Evolutionary conservation across 495 filamentous ascomycete genomes (phyloP).

Genomic region (Astrothelium macrocarpum): DNA sequence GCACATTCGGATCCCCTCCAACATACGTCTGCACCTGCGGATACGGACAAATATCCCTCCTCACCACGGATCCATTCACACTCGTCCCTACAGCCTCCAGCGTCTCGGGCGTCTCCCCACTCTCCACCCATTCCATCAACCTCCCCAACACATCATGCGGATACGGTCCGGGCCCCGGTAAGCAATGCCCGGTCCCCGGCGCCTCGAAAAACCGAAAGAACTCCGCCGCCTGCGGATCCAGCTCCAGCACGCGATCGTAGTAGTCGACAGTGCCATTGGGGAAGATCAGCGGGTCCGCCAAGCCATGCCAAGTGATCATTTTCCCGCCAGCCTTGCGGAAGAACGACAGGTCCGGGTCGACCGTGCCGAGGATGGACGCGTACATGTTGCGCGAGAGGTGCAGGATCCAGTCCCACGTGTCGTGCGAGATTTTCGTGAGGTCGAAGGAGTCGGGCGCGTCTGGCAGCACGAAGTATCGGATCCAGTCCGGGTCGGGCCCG

Average conservation of each 20-base stretch:
- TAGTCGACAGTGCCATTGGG: conserved; percentile 19
- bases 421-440: conserved; percentile 11
- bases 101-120: conserved; percentile 18
- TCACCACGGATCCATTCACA: conserved; percentile 4
- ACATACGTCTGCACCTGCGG: conserved; percentile 16
- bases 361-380: conserved; percentile 27
- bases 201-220: conserved; percentile 25
- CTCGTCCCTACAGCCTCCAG: conserved; percentile 11
- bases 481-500: conserved; percentile 12
- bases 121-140: conserved; percentile 26
- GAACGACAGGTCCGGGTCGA: conserved; percentile 35
- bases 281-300: conserved; percentile 22
- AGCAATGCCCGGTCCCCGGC: conserved; percentile 24
- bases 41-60: conserved; percentile 15
- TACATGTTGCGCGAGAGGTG: conserved; percentile 23
- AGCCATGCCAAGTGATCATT: conserved; percentile 37
- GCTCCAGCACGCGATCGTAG: conserved; percentile 20
- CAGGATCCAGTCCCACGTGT: conserved; percentile 22
- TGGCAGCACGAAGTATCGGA: conserved; percentile 16
- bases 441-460: conserved; percentile 18
- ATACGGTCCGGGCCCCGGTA: conserved; percentile 16
- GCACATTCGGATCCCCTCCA: conserved; percentile 11
- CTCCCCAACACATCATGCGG: conserved; percentile 15
- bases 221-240: conserved; percentile 16
- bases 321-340: conserved; percentile 35